Evolutionary conservation across 139 green algal species (phyloP).

Genomic region (Micractinium sp.): DNA sequence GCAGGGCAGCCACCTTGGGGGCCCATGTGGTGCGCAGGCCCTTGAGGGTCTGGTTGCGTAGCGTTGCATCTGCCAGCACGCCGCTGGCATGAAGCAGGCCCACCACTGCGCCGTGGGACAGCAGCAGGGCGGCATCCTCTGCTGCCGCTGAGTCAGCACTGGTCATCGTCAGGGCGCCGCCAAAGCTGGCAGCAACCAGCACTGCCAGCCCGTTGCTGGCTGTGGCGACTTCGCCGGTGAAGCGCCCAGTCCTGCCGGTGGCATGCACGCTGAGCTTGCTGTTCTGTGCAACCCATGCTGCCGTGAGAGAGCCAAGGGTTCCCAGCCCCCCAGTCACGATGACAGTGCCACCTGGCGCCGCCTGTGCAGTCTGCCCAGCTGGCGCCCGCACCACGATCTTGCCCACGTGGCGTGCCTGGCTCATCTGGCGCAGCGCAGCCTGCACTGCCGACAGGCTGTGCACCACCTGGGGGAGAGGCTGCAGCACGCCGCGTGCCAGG

Average conservation of each 20-base stretch:
- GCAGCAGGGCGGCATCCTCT: slow-evolving; percentile 48
- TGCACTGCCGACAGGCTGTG: slow-evolving; percentile 58
- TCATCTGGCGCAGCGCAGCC: slow-evolving; percentile 86
- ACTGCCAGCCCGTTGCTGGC: neutral
- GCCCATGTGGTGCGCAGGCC: slow-evolving; percentile 56
- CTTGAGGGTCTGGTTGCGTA: slow-evolving; percentile 63
- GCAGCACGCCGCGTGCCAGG: slow-evolving; percentile 56
- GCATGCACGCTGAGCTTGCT: slow-evolving; percentile 47
- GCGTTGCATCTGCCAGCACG: slow-evolving; percentile 74
- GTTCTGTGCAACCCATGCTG: slow-evolving; percentile 62
- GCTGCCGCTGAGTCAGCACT: slow-evolving; percentile 42
- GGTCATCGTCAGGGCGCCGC: slow-evolving; percentile 22
- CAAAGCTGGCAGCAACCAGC: slow-evolving; percentile 3
- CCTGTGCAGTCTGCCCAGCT: neutral
- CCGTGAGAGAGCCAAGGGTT: slow-evolving; percentile 69
- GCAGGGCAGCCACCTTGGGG: slow-evolving; percentile 41
- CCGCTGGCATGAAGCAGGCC: slow-evolving; percentile 78
- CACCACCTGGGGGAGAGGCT: slow-evolving; percentile 55
- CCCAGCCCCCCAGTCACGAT: slow-evolving; percentile 80
- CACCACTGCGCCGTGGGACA: slow-evolving; percentile 55
- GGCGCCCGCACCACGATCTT: slow-evolving; percentile 79
- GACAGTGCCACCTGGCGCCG: slow-evolving; percentile 27
- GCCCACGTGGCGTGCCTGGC: slow-evolving; percentile 82
- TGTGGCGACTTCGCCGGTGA: neutral
- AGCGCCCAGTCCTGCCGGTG: slow-evolving; percentile 67